Base-by-base conservation (phyloP, 306 rosid genomes). In the Vigna radiata region DNA sequence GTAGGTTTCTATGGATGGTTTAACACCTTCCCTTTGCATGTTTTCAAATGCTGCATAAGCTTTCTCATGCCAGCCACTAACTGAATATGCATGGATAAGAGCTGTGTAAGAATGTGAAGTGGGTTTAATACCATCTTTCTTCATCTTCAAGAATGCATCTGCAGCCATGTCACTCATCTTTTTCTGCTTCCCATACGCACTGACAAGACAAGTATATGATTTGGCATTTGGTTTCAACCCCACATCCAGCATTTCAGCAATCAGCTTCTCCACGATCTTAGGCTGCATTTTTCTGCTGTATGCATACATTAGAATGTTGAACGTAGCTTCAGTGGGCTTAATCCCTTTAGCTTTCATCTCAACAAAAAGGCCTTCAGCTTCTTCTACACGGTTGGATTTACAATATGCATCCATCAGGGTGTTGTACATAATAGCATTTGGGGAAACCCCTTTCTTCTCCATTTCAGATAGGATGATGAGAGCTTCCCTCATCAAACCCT, bases 141-240 rank as follows among this genome's bases (percentile, higher is more conserved):
- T 88, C 98, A 94, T 94, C 89, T 90, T 91, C 87, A 90, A 78
- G 83, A 91, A 92, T 50, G 93, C 92, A 85, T 89, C 89, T 5
- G 93, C 94, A 50, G 98, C 98, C 96, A 89, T 81, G 89, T 91
- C 96, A 61, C 97, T 88, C 95, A 87, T 90, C 19, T 83, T 81
- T 83, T 82, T 92, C 85, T 82, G 86, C 89, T 86, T 90, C 65
- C 96, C 98, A 72, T 94, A 94, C 4, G 97, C 98, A 83, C 95
- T 88, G 75, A 94, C 86, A 25, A 91, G 88, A 82, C 96, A 91
- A 37, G 98, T 90, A 80, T 87, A 94, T 27, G 97, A 91, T 79
- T 85, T 89, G 62, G 78, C 97, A 80, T 89, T 88, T 31, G 97
- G 97, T 70, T 78, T 83, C 86, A 94, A 82, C 64, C 96, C 95